Conservation (phyloP, 177 flowering plant species). For the Telopea speciosissima region DNA sequence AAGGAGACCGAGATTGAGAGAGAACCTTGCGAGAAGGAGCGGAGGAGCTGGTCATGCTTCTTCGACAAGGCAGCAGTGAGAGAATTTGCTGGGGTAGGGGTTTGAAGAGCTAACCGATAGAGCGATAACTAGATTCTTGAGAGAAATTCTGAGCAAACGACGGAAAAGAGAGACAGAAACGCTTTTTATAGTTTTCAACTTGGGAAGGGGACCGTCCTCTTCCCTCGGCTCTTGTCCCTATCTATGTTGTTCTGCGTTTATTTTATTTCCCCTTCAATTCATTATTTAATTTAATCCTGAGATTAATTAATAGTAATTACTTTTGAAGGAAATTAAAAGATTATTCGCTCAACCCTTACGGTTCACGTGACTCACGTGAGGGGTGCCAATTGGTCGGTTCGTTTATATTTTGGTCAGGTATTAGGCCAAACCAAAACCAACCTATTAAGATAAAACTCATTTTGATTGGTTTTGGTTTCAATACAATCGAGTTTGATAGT, state of each 20-base stretch:
- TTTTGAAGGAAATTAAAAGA: no score
- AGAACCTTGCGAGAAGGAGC: constrained; percentile 33
- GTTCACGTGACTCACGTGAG: no score
- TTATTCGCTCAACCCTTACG: no score
- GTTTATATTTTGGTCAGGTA: no score
- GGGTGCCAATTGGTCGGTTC: no score
- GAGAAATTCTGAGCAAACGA: not conserved
- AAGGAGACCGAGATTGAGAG: not conserved
- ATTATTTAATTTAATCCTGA: no score
- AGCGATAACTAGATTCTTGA: not conserved
- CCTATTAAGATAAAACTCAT: no score
- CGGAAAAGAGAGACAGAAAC: not conserved
- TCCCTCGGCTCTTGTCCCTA: not conserved
- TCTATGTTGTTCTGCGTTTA: not conserved
- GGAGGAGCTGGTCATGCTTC: constrained; percentile 59
- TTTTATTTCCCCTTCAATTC: not conserved
- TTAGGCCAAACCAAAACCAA: no score
- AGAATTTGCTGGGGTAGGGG: not conserved
- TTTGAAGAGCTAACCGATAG: not conserved
- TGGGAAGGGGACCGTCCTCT: not conserved
- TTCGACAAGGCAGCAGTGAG: constrained; percentile 4
- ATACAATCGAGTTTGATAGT: no score
- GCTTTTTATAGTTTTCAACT: not conserved
- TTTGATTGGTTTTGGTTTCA: no score
- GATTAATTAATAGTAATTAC: no score